phyloP scores from a whole-genome alignment of 1,284 basidiomycete genomes.

The Moesziomyces antarcticus region DNA sequence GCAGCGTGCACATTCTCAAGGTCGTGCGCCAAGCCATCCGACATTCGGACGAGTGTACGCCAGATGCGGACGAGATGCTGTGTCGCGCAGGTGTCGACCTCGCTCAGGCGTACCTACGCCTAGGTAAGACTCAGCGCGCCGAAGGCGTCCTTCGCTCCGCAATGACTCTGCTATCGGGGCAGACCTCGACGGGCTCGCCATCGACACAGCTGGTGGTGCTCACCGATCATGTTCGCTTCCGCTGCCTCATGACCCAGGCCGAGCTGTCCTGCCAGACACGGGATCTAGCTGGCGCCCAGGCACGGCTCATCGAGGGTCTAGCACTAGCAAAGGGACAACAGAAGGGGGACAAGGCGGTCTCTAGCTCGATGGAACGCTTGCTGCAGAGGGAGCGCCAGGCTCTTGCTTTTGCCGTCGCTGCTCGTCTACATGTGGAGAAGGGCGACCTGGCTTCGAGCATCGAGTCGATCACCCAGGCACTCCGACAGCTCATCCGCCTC shows the following conservation, averaged over 20 bases:
- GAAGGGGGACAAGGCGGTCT: slow-evolving; percentile 13
- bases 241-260: slow-evolving; percentile 36
- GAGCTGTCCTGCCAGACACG: slow-evolving; percentile 23
- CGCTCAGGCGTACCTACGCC: slow-evolving; percentile 23
- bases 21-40: slow-evolving; percentile 31
- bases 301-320: slow-evolving; percentile 33
- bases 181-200: slow-evolving; percentile 4
- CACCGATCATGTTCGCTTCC: slow-evolving; percentile 37
- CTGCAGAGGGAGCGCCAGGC: slow-evolving; percentile 38
- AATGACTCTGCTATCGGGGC: slow-evolving; percentile 5
- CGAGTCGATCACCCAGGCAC: slow-evolving; percentile 26
- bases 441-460: slow-evolving; percentile 38
- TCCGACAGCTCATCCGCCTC: slow-evolving; percentile 35
- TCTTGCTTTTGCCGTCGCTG: slow-evolving; percentile 25
- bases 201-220: slow-evolving; percentile 16
- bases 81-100: slow-evolving; percentile 38
- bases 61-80: slow-evolving; percentile 26
- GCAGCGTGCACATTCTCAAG: slow-evolving; percentile 47
- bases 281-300: slow-evolving; percentile 22
- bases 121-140: slow-evolving; percentile 38
- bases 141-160: slow-evolving; percentile 25
- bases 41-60: slow-evolving; percentile 3
- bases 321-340: slow-evolving; percentile 19
- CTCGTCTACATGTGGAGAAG: slow-evolving; percentile 26
- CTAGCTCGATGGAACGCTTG: slow-evolving; percentile 31